A percentile compares a stretch with the other conserved stretches of the same genome.
phyloP scores from a whole-genome alignment of 441 rosid species.

The Mallotus japonicus region DNA sequence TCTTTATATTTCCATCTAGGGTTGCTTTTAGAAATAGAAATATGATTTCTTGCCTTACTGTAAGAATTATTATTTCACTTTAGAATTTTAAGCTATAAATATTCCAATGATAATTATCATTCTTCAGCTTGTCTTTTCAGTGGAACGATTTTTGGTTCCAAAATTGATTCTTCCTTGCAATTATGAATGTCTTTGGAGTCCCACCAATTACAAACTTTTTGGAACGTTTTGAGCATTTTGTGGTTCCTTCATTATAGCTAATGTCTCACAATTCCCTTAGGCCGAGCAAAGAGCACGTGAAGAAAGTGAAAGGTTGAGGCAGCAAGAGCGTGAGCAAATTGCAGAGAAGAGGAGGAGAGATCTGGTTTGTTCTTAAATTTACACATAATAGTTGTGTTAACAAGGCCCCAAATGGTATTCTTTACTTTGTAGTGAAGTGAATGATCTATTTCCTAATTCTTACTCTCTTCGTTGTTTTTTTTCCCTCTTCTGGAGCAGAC shows the following conservation, averaged over 20 bases:
- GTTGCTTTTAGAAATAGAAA: too few relatives aligned
- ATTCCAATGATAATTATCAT: not conserved
- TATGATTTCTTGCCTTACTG: not conserved
- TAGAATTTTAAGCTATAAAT: not conserved
- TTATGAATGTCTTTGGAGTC: not conserved
- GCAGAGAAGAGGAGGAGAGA: slow-evolving; percentile 90
- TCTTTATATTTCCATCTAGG: too few relatives aligned
- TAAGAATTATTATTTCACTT: not conserved
- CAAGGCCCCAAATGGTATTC: slow-evolving; percentile 6
- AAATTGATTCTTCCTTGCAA: not conserved
- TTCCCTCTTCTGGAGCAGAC: slow-evolving; percentile 35
- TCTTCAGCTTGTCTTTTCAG: not conserved
- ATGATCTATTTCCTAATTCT: not conserved
- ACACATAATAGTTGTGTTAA: not conserved
- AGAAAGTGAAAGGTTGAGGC: slow-evolving; percentile 88
- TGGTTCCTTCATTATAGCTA: not conserved
- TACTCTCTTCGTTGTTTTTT: not conserved
- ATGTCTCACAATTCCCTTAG: slow-evolving; percentile 32
- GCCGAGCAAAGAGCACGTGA: slow-evolving; percentile 85
- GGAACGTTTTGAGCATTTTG: not conserved
- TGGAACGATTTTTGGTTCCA: not conserved
- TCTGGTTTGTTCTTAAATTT: slow-evolving; percentile 54
- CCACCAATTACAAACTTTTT: not conserved
- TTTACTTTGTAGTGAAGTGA: not conserved
- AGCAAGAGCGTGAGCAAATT: slow-evolving; percentile 76